phyloP scores from a whole-genome alignment of 768 basidiomycete genomes.

The Rhizopogon rudus region DNA sequence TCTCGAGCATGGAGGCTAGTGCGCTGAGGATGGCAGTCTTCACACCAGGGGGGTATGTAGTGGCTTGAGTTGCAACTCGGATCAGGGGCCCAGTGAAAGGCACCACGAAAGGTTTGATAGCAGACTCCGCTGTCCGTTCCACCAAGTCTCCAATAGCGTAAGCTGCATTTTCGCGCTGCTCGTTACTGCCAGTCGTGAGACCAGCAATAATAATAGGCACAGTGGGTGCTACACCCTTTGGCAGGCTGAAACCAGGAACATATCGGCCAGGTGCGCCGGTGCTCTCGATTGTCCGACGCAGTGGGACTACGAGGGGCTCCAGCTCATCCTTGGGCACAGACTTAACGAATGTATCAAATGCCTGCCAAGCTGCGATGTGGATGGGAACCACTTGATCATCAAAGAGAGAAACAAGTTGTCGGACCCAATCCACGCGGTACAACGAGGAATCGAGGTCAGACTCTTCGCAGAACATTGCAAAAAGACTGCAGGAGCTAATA shows the following conservation, averaged over 20 bases:
- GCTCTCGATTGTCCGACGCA: constrained; percentile 83
- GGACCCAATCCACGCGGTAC: constrained; percentile 93
- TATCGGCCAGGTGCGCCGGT: constrained; percentile 70
- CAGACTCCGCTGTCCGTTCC: constrained; percentile 73
- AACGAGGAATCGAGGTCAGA: constrained; percentile 76
- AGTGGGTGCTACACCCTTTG: constrained; percentile 77
- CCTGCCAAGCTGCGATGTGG: constrained; percentile 76
- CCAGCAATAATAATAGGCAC: constrained; percentile 90
- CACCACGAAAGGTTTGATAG: constrained; percentile 94
- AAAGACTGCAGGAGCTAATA: constrained; percentile 72
- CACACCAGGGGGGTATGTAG: constrained; percentile 87
- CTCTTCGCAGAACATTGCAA: constrained; percentile 79
- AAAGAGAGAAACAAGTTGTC: constrained; percentile 77
- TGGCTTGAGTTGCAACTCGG: constrained; percentile 87
- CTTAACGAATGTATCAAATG: constrained; percentile 86
- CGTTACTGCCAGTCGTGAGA: constrained; percentile 90
- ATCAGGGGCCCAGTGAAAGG: constrained; percentile 95
- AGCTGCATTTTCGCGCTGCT: constrained; percentile 92
- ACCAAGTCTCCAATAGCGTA: constrained; percentile 97
- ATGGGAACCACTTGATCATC: constrained; percentile 76
- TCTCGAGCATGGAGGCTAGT: constrained; percentile 77
- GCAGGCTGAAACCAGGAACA: constrained; percentile 83
- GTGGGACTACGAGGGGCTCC: constrained; percentile 84
- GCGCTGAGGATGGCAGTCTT: constrained; percentile 89
- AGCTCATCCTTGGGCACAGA: constrained; percentile 89